phyloP scores from a whole-genome alignment of 1,284 basidiomycete genomes.

The Sanghuangporus sanghuang region DNA sequence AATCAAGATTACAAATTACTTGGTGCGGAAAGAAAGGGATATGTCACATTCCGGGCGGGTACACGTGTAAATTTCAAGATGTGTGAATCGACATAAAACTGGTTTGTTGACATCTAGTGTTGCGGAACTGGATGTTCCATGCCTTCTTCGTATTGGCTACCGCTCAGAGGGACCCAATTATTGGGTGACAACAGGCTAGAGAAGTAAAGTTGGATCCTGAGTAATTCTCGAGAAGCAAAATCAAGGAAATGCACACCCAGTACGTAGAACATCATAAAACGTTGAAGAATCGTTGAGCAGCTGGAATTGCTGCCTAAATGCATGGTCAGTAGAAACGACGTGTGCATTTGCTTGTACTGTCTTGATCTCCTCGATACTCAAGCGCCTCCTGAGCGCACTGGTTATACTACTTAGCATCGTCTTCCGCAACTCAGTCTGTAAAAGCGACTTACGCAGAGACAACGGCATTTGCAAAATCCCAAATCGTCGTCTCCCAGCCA shows the following conservation, averaged over 20 bases:
- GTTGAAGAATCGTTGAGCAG: constrained; percentile 14
- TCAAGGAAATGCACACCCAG: not conserved
- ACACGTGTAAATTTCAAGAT: not conserved
- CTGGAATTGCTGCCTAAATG: constrained; percentile 4
- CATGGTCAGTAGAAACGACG: not conserved
- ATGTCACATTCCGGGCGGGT: no score
- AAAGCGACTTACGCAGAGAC: not conserved
- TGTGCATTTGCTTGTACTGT: constrained; percentile 10
- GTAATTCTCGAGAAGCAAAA: no score
- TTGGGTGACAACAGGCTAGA: not conserved
- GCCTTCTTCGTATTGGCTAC: not conserved
- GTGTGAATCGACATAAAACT: not conserved
- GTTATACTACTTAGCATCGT: not conserved
- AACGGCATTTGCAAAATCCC: constrained; percentile 9
- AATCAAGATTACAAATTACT: no score
- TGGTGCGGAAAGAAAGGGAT: no score
- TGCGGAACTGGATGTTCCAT: constrained; percentile 7
- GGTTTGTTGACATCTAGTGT: not conserved
- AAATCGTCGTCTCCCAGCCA: constrained; percentile 8
- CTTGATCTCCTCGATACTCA: constrained; percentile 13
- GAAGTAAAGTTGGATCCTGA: not conserved
- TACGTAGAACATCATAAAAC: constrained; percentile 11
- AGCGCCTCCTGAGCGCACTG: constrained; percentile 1
- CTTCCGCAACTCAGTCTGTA: not conserved
- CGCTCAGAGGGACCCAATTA: constrained; percentile 1